A percentile compares a stretch with the other conserved stretches of the same genome.
Conservation (phyloP, 2,329 filamentous ascomycete genomes). For the Sphaceloma murrayae region DNA sequence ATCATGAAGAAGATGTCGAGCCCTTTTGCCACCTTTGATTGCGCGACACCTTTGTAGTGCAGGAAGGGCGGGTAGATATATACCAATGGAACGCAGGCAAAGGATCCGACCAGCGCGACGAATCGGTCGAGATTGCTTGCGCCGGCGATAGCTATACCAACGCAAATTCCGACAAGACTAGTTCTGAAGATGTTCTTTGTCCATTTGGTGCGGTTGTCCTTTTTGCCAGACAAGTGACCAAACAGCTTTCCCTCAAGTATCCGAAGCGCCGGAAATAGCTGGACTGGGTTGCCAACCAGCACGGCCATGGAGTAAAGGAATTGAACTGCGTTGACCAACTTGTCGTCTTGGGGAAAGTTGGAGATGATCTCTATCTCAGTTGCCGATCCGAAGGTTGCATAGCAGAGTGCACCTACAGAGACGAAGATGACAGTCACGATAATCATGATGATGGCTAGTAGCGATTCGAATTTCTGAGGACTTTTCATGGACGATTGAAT, state of each 20-base stretch:
- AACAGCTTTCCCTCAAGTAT: constrained; percentile 62
- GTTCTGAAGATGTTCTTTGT: constrained; percentile 62
- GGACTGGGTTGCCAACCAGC: constrained; percentile 62
- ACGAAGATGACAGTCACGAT: constrained; percentile 65
- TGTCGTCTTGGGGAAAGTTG: constrained; percentile 62
- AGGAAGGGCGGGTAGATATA: constrained; percentile 67
- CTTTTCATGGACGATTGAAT: constrained; percentile 68
- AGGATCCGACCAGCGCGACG: constrained; percentile 62
- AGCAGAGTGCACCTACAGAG: constrained; percentile 62
- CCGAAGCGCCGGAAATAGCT: constrained; percentile 63
- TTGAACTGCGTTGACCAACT: constrained; percentile 66
- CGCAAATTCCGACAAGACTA: constrained; percentile 48
- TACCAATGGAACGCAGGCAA: constrained; percentile 65
- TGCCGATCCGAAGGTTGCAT: constrained; percentile 59
- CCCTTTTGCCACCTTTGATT: constrained; percentile 44
- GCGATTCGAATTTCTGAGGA: constrained; percentile 55
- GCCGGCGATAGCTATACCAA: constrained; percentile 52
- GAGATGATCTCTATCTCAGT: constrained; percentile 67
- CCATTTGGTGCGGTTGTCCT: constrained; percentile 58
- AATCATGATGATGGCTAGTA: constrained; percentile 61
- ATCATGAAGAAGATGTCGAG: constrained; percentile 55
- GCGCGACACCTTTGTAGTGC: constrained; percentile 59
- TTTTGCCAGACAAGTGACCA: constrained; percentile 57
- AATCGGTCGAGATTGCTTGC: constrained; percentile 64
- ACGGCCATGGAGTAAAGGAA: constrained; percentile 66